Conservation (phyloP, 75 land plant species). For the Cryptomeria japonica region DNA sequence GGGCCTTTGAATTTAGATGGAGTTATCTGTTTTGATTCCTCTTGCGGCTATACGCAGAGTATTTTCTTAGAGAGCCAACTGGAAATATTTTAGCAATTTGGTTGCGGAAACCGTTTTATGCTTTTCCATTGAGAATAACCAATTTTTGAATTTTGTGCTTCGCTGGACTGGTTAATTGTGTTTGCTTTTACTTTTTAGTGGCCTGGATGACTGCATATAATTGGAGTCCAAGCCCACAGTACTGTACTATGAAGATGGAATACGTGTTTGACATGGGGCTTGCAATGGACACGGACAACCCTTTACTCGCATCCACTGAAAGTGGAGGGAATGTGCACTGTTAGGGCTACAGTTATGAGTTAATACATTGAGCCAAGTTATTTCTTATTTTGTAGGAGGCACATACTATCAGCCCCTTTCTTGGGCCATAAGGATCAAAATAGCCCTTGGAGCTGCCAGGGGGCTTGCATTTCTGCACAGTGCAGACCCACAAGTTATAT, state of each 20-base stretch:
- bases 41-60: not conserved
- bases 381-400: conserved; percentile 37
- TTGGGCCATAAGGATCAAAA: conserved; percentile 71
- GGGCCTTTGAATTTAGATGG: not conserved
- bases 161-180: not conserved
- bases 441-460: conserved; percentile 82
- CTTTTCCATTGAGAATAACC: not conserved
- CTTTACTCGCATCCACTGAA: not conserved
- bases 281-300: not conserved
- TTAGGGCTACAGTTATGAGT: not conserved
- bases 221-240: not conserved
- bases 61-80: not conserved
- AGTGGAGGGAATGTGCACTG: not conserved
- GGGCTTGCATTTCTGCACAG: conserved; percentile 85
- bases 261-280: not conserved
- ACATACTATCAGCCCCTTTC: conserved; percentile 72
- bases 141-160: not conserved
- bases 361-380: too few species aligned
- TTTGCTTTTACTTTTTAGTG: not conserved
- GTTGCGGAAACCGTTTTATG: not conserved
- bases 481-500: conserved; percentile 60
- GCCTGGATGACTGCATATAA: not conserved
- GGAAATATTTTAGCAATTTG: not conserved
- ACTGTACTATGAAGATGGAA: not conserved
- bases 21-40: not conserved